Base-by-base conservation (phyloP, 2,329 filamentous ascomycete species). In the Decorospora gaudefroyi region DNA sequence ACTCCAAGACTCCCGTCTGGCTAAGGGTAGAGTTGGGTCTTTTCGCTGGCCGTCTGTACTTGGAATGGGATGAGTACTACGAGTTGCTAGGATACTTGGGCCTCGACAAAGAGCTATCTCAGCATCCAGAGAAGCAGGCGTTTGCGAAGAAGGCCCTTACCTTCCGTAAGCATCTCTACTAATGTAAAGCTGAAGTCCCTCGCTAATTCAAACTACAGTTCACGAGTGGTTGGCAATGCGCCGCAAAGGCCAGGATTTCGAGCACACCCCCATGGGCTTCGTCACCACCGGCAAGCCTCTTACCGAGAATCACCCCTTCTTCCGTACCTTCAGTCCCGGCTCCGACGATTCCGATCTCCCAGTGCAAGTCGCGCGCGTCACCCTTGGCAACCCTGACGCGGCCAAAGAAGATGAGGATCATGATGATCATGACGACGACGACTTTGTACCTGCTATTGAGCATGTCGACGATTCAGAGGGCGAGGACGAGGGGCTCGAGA, bases 21-120 rank as follows among this genome's bases (percentile, higher is more conserved):
- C 66, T 87, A 0, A 70, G 62, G 0, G 72, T 81, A 1, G 80
- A 87, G 53, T 57, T 87, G 0, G 83, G 83, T 0, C 72, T 87
- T 4, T 72, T 85, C 32, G 72, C 80, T 0, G 84, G 84, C 0
- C 72, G 83, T 0, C 70, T 87, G 0, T 86, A 87, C 53, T 77
- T 85, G 42, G 71, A 76, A 0, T 80, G 69, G 56, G 47, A 66
- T 0, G 80, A 85, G 35, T 67, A 69, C 29, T 31, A 50, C 6
- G 53, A 46, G 3, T 23, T 72, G 4, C 35, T 56, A 8, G 36
- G 40, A 10, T 71, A 65, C 38, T 48, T 70, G 4, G 63, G 62
- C 6, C 15, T 62, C 9, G 12, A 27, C 3, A 16, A 42, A 8
- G 31, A 52, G 3, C 25, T 49, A 17, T 34, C 16, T 8, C 33